Base-by-base conservation (phyloP, 1,139 yeast species). In the Pichia sp. region DNA sequence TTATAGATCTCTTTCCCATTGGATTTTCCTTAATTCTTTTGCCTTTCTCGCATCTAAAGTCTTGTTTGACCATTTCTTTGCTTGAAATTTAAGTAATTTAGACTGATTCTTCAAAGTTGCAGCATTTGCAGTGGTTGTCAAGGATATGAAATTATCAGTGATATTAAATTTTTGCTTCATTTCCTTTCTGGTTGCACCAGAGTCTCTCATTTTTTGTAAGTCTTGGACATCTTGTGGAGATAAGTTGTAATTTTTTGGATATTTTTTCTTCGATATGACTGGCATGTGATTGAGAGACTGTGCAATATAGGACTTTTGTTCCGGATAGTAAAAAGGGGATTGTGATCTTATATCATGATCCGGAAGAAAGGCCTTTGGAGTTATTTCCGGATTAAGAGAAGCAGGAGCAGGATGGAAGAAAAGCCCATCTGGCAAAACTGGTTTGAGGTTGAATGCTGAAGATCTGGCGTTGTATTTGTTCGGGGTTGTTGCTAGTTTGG, bases 341-440 rank as follows among this genome's bases (percentile, higher is more conserved):
- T 64, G 67, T 51, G 71, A 73, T 58, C 95, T 75, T 30, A 79
- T 79, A 60, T 85, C 94, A 9, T 65, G 59, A 2, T 67, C 59
- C 3, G 96, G 96, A 47, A 87, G 67, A 62, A 87, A 87, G 5
- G 81, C 80, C 53, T 74, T 75, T 32, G 96, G 95, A 0, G 95
- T 87, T 45, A 63, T 55, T 46, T 56, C 55, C 13, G 63, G 68
- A 42, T 55, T 61, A 34, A 61, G 55, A 27, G 73, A 68, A 27
- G 77, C 70, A 43, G 83, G 80, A 13, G 79, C 68, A 38, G 82
- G 81, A 35, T 70, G 73, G 52, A 63, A 63, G 50, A 62, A 67
- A 7, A 71, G 54, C 2, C 74, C 74, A 27, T 60, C 53, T 22
- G 68, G 68, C 22, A 66, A 58, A 11, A 53, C 53, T 43, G 73